Evolutionary conservation across 768 basidiomycete genomes (phyloP).

Genomic region (Phylloporus scabripes): DNA sequence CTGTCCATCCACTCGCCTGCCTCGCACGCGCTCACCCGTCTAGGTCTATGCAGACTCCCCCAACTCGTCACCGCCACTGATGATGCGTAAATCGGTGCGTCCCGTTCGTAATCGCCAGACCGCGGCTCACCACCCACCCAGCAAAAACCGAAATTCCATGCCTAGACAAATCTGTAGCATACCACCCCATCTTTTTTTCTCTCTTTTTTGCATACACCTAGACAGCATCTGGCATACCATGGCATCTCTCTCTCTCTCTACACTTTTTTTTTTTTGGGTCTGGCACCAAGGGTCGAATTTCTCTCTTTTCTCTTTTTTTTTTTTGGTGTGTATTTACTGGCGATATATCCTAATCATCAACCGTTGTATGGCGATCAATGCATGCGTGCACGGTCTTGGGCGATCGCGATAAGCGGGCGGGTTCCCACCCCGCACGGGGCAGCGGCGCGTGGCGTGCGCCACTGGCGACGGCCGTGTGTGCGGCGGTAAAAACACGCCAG

Average conservation of each 20-base stretch:
- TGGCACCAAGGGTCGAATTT: not conserved
- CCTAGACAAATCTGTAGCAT: slow-evolving; percentile 25
- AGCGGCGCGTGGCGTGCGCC: too few relatives aligned
- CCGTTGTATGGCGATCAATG: too few relatives aligned
- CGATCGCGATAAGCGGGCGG: too few relatives aligned
- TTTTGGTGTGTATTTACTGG: not conserved
- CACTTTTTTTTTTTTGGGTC: not conserved
- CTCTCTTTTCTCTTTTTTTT: not conserved
- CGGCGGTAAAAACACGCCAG: too few relatives aligned
- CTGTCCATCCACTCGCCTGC: slow-evolving; percentile 28
- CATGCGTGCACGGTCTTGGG: too few relatives aligned
- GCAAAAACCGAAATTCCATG: slow-evolving; percentile 36
- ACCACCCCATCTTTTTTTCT: slow-evolving; percentile 11
- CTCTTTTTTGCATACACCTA: slow-evolving; percentile 7
- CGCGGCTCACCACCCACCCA: not conserved
- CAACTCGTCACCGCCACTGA: slow-evolving; percentile 41
- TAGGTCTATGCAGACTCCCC: slow-evolving; percentile 37
- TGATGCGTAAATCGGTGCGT: slow-evolving; percentile 51
- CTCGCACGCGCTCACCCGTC: slow-evolving; percentile 5
- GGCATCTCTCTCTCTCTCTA: too few relatives aligned
- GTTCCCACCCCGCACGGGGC: too few relatives aligned
- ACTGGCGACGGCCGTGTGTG: too few relatives aligned
- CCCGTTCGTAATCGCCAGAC: not conserved
- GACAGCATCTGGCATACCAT: too few relatives aligned
- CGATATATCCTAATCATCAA: too few relatives aligned